A percentile compares a stretch with the other conserved stretches of the same genome.
phyloP scores from a whole-genome alignment of 164 flowering plant species.

The Annona squamosa region DNA sequence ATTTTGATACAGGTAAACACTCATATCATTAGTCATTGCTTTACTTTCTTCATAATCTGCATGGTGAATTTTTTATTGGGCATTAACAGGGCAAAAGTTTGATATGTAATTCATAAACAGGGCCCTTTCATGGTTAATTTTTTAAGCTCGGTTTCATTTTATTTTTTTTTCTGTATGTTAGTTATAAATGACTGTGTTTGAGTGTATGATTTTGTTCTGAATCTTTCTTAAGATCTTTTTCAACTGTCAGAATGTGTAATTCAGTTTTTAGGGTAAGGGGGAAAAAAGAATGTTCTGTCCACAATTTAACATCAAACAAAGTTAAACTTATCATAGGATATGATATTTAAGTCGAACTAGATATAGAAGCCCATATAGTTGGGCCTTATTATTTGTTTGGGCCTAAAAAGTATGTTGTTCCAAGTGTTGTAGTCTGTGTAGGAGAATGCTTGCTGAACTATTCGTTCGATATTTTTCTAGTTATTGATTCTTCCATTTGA shows the following conservation, averaged over 20 bases:
- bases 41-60: neutral
- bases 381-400: neutral
- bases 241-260: too few relatives aligned
- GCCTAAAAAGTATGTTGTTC: neutral
- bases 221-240: too few relatives aligned
- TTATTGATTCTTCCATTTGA: neutral
- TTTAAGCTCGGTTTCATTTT: neutral
- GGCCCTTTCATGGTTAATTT: neutral
- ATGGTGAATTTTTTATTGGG: neutral
- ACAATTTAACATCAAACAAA: too few relatives aligned
- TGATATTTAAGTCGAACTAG: too few relatives aligned
- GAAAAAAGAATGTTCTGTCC: too few relatives aligned
- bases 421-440: neutral
- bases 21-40: slow-evolving; percentile 2
- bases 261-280: too few relatives aligned
- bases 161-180: neutral
- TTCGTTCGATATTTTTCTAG: neutral
- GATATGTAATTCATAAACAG: too few relatives aligned
- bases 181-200: neutral
- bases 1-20: slow-evolving; percentile 74
- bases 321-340: too few relatives aligned
- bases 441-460: neutral
- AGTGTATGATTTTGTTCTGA: too few relatives aligned
- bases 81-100: neutral
- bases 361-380: neutral